Percentiles rank a stretch among this genome's conserved stretches.
Conservation (phyloP, 2,329 filamentous ascomycete species). For the Alternaria gaisen region DNA sequence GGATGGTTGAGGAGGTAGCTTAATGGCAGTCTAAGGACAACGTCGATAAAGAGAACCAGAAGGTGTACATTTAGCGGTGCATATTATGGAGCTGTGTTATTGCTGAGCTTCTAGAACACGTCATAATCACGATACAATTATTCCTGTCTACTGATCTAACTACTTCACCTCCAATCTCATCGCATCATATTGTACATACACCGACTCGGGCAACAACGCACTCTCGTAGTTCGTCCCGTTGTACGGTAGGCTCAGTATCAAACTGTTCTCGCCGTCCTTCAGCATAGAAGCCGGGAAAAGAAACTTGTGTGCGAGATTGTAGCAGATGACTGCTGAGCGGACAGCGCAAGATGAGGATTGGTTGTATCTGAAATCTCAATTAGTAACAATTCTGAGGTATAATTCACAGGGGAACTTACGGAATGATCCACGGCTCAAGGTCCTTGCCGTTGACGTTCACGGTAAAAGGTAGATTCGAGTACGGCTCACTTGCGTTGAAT, state of each 20-base stretch:
- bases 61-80: conserved; percentile 8
- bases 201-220: conserved; percentile 57
- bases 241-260: conserved; percentile 67
- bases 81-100: not conserved
- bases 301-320: conserved; percentile 69
- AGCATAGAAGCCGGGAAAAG: conserved; percentile 62
- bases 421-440: conserved; percentile 64
- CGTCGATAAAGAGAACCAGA: not conserved
- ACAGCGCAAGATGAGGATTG: conserved; percentile 69
- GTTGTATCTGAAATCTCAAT: conserved; percentile 54
- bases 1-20: conserved; percentile 51
- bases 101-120: not conserved
- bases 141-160: not conserved
- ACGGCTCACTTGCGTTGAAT: conserved; percentile 63
- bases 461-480: conserved; percentile 63
- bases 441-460: conserved; percentile 59
- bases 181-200: conserved; percentile 74
- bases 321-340: conserved; percentile 68
- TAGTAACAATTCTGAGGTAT: not conserved
- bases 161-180: conserved; percentile 65
- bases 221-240: conserved; percentile 64
- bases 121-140: not conserved
- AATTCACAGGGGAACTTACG: conserved; percentile 46
- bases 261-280: conserved; percentile 62
- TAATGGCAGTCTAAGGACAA: conserved; percentile 10